These are phyloP conservation scores for Triticum monococcum DNA, from an alignment of 176 grass and related monocot species.

Conservation along the genomic window DNA sequence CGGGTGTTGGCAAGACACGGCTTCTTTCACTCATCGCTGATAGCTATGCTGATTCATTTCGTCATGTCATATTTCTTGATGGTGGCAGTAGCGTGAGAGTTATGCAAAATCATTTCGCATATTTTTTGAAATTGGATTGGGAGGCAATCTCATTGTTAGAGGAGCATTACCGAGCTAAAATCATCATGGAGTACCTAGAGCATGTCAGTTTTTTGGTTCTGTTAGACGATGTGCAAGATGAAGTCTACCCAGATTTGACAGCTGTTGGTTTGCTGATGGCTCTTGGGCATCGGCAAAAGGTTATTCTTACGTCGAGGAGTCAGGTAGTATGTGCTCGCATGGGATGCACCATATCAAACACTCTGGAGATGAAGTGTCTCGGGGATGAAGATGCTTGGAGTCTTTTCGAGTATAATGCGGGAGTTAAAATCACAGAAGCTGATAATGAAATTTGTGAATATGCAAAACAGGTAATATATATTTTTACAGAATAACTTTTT, in stretches of 20 bases:
- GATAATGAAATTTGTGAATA: background rate
- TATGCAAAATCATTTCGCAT: background rate
- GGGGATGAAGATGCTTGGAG: background rate
- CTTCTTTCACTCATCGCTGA: background rate
- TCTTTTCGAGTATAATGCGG: background rate
- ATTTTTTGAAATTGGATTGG: background rate
- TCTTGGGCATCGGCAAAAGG: background rate
- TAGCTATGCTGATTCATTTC: background rate
- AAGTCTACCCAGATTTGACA: background rate
- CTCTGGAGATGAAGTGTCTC: background rate
- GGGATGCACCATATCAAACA: background rate
- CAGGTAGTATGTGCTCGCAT: background rate
- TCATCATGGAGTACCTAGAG: background rate
- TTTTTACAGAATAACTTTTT: background rate
- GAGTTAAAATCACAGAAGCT: background rate
- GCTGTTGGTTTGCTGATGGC: background rate
- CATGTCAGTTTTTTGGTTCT: background rate
- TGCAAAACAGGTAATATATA: background rate
- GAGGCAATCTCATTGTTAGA: background rate
- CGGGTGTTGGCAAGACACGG: background rate
- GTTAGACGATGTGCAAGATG: background rate
- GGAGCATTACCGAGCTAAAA: background rate
- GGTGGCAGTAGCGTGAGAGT: background rate
- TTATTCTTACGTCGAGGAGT: background rate
- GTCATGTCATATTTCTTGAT: background rate